Percentiles rank a stretch among this genome's conserved stretches.
phyloP scores from a whole-genome alignment of 1,284 basidiomycete species.

The Microbotryum silenes-acaulis region DNA sequence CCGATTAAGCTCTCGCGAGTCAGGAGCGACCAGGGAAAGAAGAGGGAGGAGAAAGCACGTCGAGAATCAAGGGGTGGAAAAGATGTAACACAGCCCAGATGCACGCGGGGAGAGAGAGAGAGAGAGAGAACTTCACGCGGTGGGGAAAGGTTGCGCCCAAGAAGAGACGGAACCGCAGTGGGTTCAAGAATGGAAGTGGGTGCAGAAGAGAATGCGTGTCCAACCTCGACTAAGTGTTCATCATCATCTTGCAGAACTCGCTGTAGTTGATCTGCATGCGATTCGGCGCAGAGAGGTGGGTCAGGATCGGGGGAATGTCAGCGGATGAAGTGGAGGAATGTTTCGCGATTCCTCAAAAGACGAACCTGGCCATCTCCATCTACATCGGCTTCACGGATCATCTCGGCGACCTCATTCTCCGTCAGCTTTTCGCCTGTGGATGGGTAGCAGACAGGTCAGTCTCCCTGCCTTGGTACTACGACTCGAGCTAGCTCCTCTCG shows the following conservation, averaged over 20 bases:
- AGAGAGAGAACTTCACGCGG: too few relatives aligned
- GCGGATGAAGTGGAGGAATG: not conserved
- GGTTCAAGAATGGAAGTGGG: too few relatives aligned
- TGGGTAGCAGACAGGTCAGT: not conserved
- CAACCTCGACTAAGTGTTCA: conserved; percentile 36
- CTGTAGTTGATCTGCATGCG: conserved; percentile 41
- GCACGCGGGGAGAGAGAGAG: too few relatives aligned
- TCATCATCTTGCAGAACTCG: conserved; percentile 51
- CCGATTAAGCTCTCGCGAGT: too few relatives aligned
- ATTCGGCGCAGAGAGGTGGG: too few relatives aligned
- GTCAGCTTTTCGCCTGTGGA: conserved; percentile 66
- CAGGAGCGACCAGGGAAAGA: too few relatives aligned
- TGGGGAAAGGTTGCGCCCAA: too few relatives aligned
- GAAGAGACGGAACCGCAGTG: too few relatives aligned
- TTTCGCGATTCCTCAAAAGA: conserved; percentile 46
- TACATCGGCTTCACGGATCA: conserved; percentile 96
- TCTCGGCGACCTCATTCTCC: conserved; percentile 89
- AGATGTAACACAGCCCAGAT: too few relatives aligned
- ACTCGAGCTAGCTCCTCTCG: not conserved
- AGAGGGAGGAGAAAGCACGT: too few relatives aligned
- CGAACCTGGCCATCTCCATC: conserved; percentile 90
- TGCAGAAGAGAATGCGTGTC: too few relatives aligned
- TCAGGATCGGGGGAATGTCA: not conserved
- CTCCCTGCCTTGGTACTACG: not conserved
- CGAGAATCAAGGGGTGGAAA: too few relatives aligned